These are phyloP conservation scores for Monosporascus sp. DNA, from an alignment of 2,329 filamentous ascomycete genomes.

Conservation along the genomic window DNA sequence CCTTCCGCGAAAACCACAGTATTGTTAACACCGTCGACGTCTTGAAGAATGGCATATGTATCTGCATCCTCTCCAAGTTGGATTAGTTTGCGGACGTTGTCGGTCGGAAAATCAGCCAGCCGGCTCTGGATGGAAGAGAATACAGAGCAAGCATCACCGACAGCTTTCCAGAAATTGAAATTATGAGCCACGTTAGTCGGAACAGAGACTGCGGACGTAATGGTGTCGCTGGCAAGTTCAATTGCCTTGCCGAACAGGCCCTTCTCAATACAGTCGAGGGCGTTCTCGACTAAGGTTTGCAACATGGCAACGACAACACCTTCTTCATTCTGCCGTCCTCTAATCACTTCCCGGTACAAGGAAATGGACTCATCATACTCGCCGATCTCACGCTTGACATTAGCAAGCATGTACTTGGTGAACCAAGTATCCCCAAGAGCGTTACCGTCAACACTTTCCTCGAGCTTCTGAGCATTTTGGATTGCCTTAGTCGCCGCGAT, in stretches of 20 bases:
- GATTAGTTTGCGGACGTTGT: constrained; percentile 54
- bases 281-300: constrained; percentile 81
- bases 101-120: constrained; percentile 54
- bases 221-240: constrained; percentile 61
- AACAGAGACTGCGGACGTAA: constrained; percentile 61
- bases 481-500: constrained; percentile 93
- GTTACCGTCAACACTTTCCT: constrained; percentile 50
- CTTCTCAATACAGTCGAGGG: constrained; percentile 69
- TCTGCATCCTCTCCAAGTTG: constrained; percentile 44
- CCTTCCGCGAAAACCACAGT: constrained; percentile 40
- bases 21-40: constrained; percentile 59
- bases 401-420: constrained; percentile 92
- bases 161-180: constrained; percentile 93
- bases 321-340: constrained; percentile 65
- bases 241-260: constrained; percentile 82
- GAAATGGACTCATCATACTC: constrained; percentile 77
- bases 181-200: constrained; percentile 57
- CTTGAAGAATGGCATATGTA: constrained; percentile 55
- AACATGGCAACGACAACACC: constrained; percentile 83
- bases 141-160: constrained; percentile 81
- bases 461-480: constrained; percentile 72
- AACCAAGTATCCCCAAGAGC: constrained; percentile 78
- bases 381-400: constrained; percentile 88
- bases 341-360: constrained; percentile 70
- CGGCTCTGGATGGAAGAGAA: constrained; percentile 75